Percentiles rank a stretch among this genome's conserved stretches.
These are phyloP conservation scores for Lichina pygmaea DNA, from an alignment of 495 filamentous ascomycete genomes.

Conservation along the genomic window DNA sequence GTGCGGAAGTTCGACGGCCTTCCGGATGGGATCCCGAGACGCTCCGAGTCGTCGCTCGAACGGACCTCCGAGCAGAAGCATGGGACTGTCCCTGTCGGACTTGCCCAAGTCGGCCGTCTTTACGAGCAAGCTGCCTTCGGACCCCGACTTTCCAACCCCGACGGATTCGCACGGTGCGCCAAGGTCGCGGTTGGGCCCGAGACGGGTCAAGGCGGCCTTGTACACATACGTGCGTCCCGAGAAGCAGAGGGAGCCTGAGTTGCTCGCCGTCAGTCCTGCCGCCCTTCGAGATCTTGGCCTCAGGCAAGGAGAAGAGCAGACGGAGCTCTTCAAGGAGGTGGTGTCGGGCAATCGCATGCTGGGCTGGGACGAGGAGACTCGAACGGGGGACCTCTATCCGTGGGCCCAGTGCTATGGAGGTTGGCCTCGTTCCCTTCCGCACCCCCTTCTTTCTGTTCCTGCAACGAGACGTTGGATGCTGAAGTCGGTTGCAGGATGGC, in stretches of 20 bases:
- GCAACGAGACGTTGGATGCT: not conserved
- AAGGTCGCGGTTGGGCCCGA: constrained; percentile 46
- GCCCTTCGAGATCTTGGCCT: constrained; percentile 64
- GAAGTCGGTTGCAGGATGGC: constrained; percentile 18
- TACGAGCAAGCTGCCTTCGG: constrained; percentile 51
- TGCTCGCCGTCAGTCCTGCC: constrained; percentile 49
- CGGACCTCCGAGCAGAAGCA: constrained; percentile 4
- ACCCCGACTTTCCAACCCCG: constrained; percentile 58
- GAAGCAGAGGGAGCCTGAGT: constrained; percentile 34
- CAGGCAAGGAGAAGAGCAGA: constrained; percentile 31
- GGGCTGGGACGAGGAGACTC: constrained; percentile 20
- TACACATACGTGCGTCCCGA: constrained; percentile 83
- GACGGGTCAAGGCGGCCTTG: constrained; percentile 59
- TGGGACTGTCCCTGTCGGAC: constrained; percentile 25
- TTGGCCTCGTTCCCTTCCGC: constrained; percentile 14
- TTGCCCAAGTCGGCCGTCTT: constrained; percentile 73
- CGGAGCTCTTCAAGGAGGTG: constrained; percentile 44
- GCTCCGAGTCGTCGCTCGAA: constrained; percentile 14
- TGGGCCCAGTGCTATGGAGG: constrained; percentile 98
- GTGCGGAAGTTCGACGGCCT: not conserved
- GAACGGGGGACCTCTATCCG: constrained; percentile 45
- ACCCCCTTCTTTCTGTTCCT: not conserved
- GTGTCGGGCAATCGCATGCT: constrained; percentile 56
- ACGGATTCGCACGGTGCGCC: constrained; percentile 52
- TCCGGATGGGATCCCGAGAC: too few species aligned